Evolutionary conservation across 1,284 basidiomycete genomes (phyloP), one percentile per base, ranked within the genome.

Genomic region (Cryptococcus jaspeensis): DNA sequence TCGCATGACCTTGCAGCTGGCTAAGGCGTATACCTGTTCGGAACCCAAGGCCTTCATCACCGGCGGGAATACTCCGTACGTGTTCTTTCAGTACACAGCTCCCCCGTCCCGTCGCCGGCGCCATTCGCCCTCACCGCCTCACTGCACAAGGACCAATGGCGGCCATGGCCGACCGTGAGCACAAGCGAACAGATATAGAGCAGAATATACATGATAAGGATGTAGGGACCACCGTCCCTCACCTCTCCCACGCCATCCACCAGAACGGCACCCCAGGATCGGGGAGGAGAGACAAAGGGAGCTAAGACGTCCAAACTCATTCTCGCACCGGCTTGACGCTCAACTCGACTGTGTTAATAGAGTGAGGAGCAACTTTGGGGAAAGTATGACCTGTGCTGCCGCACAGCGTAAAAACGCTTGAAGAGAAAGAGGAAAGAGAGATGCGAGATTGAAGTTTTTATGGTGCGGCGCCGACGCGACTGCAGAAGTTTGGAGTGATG

Each of bases 261-360:
- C 53, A 58, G 47, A 58, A 56, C 58, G 51, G 57, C 35, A 39
- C 35, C 25, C 35, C 28, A 28, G 37, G 36, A 32, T 32, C 28
- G 28, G 38, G 51, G 40, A 43, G 32, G 50, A 39, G 22, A 44
- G 41, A 42, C 47, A 51, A 63, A 60, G 68, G 66, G 70, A 64
- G 65, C 64, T 72, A 51, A 66, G 67, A 69, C 54, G 63, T 63
- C 67, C 66, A 37, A 15, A 13, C 43, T 38, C 41, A 37, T 55
- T 71, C 67, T 73, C 47, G 67, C 65, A 58, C 59, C 59, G 62
- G 68, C 46, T 68, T 73, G 71, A 73, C 71, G 66, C 71, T 73
- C 71, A 60, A 73, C 65, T 61, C 56, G 50, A 50, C 56, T 38
- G 42, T 43, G 22, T 32, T 15, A 43, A 42, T n/a, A 41, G 58